phyloP scores from a whole-genome alignment of 805 yeast genomes.

The Lipomyces starkeyi region DNA sequence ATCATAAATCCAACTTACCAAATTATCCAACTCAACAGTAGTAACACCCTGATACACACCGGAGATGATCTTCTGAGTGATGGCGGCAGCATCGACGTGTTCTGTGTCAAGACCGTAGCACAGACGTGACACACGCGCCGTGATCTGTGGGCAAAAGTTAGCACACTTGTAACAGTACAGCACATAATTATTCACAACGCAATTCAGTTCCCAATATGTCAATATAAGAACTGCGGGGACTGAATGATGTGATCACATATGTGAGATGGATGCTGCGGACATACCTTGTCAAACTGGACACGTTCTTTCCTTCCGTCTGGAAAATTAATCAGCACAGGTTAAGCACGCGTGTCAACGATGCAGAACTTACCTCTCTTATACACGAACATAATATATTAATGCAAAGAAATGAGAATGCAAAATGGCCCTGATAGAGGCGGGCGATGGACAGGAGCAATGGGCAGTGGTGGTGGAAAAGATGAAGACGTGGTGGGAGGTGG shows the following conservation, averaged over 20 bases:
- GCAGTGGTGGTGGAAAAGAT: constrained; percentile 2
- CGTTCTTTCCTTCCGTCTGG: constrained; percentile 87
- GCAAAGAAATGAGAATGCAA: not conserved
- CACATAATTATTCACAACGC: not conserved
- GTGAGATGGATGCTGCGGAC: not conserved
- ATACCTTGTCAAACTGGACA: constrained; percentile 74
- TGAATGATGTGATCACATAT: not conserved
- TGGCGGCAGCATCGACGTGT: constrained; percentile 93
- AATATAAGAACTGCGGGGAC: not conserved
- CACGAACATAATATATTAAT: constrained; percentile 32
- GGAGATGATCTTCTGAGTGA: constrained; percentile 92
- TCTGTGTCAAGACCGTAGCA: constrained; percentile 92
- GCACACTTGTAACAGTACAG: not conserved
- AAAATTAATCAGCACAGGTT: constrained; percentile 3
- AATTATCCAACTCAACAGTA: constrained; percentile 75
- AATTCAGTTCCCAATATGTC: not conserved
- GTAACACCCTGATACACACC: constrained; percentile 98
- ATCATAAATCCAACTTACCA: constrained; percentile 37
- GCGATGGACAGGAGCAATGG: not conserved
- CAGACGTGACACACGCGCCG: constrained; percentile 90
- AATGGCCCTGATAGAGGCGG: not conserved
- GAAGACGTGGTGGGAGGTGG: not conserved
- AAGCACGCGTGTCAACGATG: not conserved
- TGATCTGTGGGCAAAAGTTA: constrained; percentile 59
- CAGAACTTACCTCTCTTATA: constrained; percentile 38